A percentile compares a stretch with the other conserved stretches of the same genome.
These are phyloP conservation scores for Sporisorium reilianum DNA, from an alignment of 1,284 basidiomycete genomes.

Conservation along the genomic window DNA sequence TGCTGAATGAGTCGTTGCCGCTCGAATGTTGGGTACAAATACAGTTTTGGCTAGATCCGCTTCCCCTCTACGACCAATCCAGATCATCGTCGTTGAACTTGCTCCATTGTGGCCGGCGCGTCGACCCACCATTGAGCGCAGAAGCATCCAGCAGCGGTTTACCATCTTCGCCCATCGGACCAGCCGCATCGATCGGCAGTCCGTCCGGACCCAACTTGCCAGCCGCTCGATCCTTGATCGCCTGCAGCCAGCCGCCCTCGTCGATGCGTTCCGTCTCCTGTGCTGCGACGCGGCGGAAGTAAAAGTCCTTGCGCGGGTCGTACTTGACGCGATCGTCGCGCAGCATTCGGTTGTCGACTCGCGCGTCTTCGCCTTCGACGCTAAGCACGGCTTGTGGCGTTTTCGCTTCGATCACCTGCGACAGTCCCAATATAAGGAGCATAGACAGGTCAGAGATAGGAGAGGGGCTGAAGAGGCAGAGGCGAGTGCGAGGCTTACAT, in stretches of 20 bases:
- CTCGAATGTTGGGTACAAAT: conserved; percentile 18
- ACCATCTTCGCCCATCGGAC: conserved; percentile 30
- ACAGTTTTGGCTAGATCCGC: neutral
- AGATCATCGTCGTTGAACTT: conserved; percentile 63
- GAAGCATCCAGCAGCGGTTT: conserved; percentile 31
- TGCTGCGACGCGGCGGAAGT: conserved; percentile 62
- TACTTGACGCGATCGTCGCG: conserved; percentile 78
- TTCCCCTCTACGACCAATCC: conserved; percentile 53
- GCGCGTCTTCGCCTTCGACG: conserved; percentile 89
- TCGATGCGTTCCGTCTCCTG: conserved; percentile 61
- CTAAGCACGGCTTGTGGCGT: conserved; percentile 85
- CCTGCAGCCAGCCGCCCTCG: conserved; percentile 60
- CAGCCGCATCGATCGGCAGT: conserved; percentile 26
- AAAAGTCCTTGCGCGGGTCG: conserved; percentile 73
- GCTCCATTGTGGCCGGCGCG: conserved; percentile 14
- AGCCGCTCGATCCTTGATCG: conserved; percentile 50
- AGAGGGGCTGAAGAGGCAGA: neutral
- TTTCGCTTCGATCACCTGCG: conserved; percentile 94
- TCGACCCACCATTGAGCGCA: conserved; percentile 12
- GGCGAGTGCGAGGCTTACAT: conserved; percentile 74
- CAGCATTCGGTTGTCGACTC: conserved; percentile 83
- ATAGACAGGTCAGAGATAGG: neutral
- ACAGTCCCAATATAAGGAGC: neutral
- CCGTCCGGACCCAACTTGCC: conserved; percentile 49
- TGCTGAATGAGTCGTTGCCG: too few relatives aligned